Conservation (phyloP, 805 yeast species). For the Saturnispora quitensis region DNA sequence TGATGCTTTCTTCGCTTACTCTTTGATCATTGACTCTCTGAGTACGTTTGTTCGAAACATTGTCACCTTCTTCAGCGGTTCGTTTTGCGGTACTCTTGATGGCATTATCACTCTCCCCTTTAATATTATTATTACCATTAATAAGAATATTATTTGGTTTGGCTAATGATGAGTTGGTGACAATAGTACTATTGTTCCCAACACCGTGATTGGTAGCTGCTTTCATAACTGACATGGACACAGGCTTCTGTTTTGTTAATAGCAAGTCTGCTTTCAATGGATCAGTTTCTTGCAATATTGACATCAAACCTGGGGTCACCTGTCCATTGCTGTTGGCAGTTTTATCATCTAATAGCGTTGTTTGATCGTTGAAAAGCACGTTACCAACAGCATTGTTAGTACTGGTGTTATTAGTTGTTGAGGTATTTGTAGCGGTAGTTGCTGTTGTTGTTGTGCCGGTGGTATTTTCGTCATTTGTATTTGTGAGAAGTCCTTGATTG, state of each 20-base stretch:
- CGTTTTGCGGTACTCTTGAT: not conserved
- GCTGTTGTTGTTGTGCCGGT: not conserved
- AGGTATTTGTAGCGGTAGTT: not conserved
- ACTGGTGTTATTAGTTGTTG: not conserved
- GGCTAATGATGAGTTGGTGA: not conserved
- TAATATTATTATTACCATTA: not conserved
- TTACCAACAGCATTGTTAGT: not conserved
- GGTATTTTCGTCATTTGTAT: not conserved
- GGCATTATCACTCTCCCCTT: not conserved
- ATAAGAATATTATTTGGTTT: not conserved
- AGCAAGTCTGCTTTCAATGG: not conserved
- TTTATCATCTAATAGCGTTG: not conserved
- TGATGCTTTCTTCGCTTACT: not conserved
- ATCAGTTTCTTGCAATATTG: not conserved
- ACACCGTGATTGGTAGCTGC: not conserved
- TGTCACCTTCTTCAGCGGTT: not conserved
- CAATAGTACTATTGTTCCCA: not conserved
- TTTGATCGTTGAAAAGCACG: not conserved
- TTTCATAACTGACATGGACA: not conserved
- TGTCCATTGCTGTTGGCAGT: not conserved
- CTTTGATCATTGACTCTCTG: not conserved
- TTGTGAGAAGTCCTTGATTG: not conserved
- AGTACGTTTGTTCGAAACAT: not conserved
- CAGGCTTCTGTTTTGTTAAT: not conserved
- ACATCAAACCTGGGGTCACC: constrained; percentile 9